A percentile compares a stretch with the other conserved stretches of the same genome.
Conservation (phyloP, 139 green algal species). For the Chlorella vulgaris region DNA sequence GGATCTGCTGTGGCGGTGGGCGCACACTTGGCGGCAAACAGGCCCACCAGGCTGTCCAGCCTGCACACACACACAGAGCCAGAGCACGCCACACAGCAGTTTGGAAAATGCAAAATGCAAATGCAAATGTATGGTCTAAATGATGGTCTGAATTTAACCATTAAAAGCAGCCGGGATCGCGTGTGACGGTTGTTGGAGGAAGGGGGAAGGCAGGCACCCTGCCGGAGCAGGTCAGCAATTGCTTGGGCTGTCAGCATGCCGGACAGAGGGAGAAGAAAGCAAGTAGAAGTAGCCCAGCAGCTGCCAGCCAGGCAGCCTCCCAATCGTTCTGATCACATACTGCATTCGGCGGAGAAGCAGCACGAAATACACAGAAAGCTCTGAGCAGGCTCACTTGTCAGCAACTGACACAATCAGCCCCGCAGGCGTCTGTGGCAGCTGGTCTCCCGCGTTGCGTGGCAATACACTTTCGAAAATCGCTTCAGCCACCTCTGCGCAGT, state of each 20-base stretch:
- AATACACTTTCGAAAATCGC: slow-evolving; percentile 92
- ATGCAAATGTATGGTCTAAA: too few relatives aligned
- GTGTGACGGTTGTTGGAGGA: too few relatives aligned
- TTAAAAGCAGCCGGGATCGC: too few relatives aligned
- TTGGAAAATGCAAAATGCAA: too few relatives aligned
- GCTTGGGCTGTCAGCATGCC: too few relatives aligned
- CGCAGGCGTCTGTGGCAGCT: slow-evolving; percentile 65
- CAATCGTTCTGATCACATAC: too few relatives aligned
- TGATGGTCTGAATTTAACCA: too few relatives aligned
- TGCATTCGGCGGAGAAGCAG: neutral
- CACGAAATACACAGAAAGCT: neutral
- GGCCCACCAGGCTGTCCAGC: slow-evolving; percentile 94
- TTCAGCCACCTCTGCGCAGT: slow-evolving; percentile 38
- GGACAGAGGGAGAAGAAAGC: neutral
- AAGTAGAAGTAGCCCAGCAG: too few relatives aligned
- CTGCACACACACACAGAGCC: slow-evolving; percentile 36
- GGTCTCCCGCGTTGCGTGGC: slow-evolving; percentile 83
- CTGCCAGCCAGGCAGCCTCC: too few relatives aligned
- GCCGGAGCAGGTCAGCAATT: too few relatives aligned
- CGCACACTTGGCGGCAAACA: slow-evolving; percentile 87
- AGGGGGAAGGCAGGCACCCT: too few relatives aligned
- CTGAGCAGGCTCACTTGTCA: slow-evolving; percentile 63
- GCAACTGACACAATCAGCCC: slow-evolving; percentile 71
- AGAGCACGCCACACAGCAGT: too few relatives aligned
- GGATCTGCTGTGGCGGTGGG: slow-evolving; percentile 90